Conservation (phyloP, 1,284 basidiomycete genomes). For the Fistulinella staudtii region DNA sequence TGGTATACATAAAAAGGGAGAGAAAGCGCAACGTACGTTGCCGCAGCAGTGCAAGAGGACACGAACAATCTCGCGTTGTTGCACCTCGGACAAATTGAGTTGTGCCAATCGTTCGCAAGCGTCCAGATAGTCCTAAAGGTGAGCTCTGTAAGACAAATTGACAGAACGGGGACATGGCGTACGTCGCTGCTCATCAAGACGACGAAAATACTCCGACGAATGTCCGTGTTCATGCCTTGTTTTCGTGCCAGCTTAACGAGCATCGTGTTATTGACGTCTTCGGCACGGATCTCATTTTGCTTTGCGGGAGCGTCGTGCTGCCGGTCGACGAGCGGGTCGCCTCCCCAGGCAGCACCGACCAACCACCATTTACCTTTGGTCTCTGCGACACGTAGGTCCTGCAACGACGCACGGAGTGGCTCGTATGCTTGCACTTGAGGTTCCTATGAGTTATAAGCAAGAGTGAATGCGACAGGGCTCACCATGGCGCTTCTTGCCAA, state of each 20-base stretch:
- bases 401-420: slow-evolving; percentile 76
- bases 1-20: slow-evolving; percentile 1
- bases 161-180: slow-evolving; percentile 27
- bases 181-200: slow-evolving; percentile 94
- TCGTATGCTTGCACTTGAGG: slow-evolving; percentile 73
- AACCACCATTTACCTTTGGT: slow-evolving; percentile 98
- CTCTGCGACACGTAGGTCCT: slow-evolving; percentile 83
- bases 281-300: slow-evolving; percentile 18
- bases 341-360: slow-evolving; percentile 94
- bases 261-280: slow-evolving; percentile 41
- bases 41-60: slow-evolving; percentile 93
- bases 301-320: slow-evolving; percentile 36
- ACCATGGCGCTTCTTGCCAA: slow-evolving; percentile 79
- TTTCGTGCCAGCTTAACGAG: slow-evolving; percentile 80
- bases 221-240: slow-evolving; percentile 99
- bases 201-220: slow-evolving; percentile 87
- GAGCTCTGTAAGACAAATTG: not conserved
- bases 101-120: slow-evolving; percentile 85
- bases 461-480: slow-evolving; percentile 8
- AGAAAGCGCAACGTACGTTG: slow-evolving; percentile 55
- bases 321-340: slow-evolving; percentile 80
- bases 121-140: slow-evolving; percentile 82
- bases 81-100: slow-evolving; percentile 82
- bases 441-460: not conserved
- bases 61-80: slow-evolving; percentile 91